Conservation (phyloP, 306 rosid genomes). For the Adenanthera pavonina region DNA sequence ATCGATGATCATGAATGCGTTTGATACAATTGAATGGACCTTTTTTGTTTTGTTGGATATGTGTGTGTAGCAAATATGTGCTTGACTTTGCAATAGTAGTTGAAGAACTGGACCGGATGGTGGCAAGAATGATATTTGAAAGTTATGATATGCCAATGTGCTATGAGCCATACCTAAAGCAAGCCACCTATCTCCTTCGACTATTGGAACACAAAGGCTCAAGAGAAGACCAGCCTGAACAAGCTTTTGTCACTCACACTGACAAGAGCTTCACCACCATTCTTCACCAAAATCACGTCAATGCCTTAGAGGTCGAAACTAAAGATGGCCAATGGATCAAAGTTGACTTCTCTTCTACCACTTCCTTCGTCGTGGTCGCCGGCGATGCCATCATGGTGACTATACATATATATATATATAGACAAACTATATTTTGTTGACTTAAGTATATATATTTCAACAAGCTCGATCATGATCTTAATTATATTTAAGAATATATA, state of each 20-base stretch:
- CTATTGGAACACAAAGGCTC: conserved; percentile 59
- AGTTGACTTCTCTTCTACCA: conserved; percentile 68
- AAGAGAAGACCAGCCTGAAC: conserved; percentile 39
- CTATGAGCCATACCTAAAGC: conserved; percentile 44
- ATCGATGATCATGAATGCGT: neutral
- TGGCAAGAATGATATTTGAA: conserved; percentile 76
- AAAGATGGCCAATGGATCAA: conserved; percentile 65
- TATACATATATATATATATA: neutral
- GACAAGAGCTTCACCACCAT: conserved; percentile 89
- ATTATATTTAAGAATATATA: too few relatives aligned
- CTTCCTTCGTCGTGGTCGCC: conserved; percentile 67
- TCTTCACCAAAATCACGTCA: conserved; percentile 68
- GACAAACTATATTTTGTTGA: too few relatives aligned
- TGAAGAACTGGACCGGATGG: conserved; percentile 63
- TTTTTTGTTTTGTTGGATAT: neutral
- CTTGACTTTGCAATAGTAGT: conserved; percentile 59
- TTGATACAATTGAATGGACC: neutral
- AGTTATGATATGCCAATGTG: conserved; percentile 57
- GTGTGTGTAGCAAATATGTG: conserved; percentile 47
- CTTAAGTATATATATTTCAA: too few relatives aligned
- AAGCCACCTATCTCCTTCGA: conserved; percentile 66
- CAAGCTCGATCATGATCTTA: too few relatives aligned
- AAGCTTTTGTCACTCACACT: conserved; percentile 70
- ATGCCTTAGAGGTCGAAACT: conserved; percentile 70
- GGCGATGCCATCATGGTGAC: conserved; percentile 76